phyloP scores from a whole-genome alignment of 164 flowering plant species.

The Malania oleifera region DNA sequence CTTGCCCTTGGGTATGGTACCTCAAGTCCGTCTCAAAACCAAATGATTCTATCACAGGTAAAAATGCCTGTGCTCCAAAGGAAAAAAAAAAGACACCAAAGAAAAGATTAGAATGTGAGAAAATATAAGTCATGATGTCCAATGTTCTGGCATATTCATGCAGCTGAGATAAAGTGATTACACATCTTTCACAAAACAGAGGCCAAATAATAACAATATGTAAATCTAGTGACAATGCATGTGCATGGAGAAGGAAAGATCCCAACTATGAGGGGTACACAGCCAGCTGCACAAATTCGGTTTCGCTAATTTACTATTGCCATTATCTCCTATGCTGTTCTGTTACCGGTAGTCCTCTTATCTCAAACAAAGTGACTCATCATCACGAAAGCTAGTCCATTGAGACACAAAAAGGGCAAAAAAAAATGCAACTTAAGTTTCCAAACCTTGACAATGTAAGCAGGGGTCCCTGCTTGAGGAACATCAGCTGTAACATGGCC shows the following conservation, averaged over 20 bases:
- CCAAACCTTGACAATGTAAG: constrained; percentile 93
- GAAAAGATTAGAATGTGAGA: neutral
- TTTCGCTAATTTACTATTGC: too few species aligned
- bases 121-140: neutral
- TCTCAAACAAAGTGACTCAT: neutral
- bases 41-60: constrained; percentile 96
- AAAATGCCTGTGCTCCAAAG: constrained; percentile 60
- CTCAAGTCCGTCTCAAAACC: constrained; percentile 98
- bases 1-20: constrained; percentile 98
- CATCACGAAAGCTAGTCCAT: too few species aligned
- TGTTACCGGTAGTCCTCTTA: neutral
- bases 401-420: neutral
- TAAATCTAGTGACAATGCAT: neutral
- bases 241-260: too few species aligned
- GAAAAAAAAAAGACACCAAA: constrained; percentile 1
- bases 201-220: neutral
- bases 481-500: constrained; percentile 98
- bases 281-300: too few species aligned
- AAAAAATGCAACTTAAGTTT: neutral
- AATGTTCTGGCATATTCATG: neutral
- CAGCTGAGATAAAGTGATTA: neutral
- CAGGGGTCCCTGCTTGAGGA: constrained; percentile 97
- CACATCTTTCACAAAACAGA: too few species aligned
- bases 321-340: too few species aligned
- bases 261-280: too few species aligned